A percentile compares a stretch with the other conserved stretches of the same genome.
phyloP scores from a whole-genome alignment of 2,329 filamentous ascomycete genomes.

The Cercospora canescens region DNA sequence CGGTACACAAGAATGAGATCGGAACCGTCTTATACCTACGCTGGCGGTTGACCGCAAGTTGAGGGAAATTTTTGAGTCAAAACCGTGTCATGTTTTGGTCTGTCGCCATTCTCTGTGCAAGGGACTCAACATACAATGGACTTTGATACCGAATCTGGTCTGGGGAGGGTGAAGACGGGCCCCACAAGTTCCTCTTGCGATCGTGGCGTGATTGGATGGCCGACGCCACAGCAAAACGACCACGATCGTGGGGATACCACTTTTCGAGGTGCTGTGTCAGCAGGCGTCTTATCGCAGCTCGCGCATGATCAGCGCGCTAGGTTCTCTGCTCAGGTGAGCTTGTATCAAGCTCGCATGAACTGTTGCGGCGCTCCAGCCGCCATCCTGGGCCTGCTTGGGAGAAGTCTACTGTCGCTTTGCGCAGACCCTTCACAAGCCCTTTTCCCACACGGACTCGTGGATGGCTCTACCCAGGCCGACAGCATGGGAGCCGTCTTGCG shows the following conservation, averaged over 20 bases:
- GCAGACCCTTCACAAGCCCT: slow-evolving; percentile 10
- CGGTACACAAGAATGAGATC: not conserved
- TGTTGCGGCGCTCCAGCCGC: slow-evolving; percentile 6
- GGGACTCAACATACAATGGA: slow-evolving; percentile 3
- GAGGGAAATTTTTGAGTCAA: not conserved
- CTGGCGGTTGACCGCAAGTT: not conserved
- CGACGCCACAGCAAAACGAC: not conserved
- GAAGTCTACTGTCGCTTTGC: not conserved
- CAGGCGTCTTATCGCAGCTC: not conserved
- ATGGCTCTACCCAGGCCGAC: slow-evolving; percentile 7
- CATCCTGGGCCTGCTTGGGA: not conserved
- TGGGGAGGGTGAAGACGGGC: not conserved
- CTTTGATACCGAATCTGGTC: slow-evolving; percentile 8
- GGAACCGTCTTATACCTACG: slow-evolving; percentile 7
- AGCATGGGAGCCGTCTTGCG: slow-evolving; percentile 6
- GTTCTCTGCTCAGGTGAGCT: not conserved
- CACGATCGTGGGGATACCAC: slow-evolving; percentile 6
- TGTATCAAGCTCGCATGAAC: not conserved
- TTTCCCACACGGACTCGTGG: slow-evolving; percentile 10
- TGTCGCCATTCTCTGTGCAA: slow-evolving; percentile 6
- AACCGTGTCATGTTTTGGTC: not conserved
- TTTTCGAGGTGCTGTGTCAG: slow-evolving; percentile 1
- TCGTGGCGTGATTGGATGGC: slow-evolving; percentile 8
- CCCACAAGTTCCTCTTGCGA: slow-evolving; percentile 4
- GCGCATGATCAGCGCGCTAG: slow-evolving; percentile 3